Conservation (phyloP, 2,329 filamentous ascomycete species). For the Elsinoe fawcettii region DNA sequence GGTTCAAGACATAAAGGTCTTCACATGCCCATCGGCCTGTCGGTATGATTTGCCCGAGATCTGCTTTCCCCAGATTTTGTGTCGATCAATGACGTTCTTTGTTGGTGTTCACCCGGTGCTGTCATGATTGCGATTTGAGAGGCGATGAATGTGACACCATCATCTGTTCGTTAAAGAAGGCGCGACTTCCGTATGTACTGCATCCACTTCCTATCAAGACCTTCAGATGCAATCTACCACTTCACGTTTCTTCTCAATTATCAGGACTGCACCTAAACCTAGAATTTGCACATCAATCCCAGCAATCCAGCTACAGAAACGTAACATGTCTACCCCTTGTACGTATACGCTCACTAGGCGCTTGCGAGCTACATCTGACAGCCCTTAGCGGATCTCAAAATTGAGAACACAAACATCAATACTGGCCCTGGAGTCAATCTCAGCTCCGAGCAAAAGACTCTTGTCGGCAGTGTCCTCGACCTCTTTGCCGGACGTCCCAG, state of each 20-base stretch:
- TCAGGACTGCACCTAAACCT: slow-evolving; percentile 1
- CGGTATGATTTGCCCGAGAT: background rate
- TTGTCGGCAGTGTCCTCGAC: slow-evolving; percentile 54
- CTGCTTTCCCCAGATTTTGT: slow-evolving; percentile 8
- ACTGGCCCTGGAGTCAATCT: slow-evolving; percentile 46
- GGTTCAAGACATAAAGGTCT: background rate
- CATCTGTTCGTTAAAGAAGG: slow-evolving; percentile 1
- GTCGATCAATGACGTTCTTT: slow-evolving; percentile 11
- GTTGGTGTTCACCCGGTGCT: background rate
- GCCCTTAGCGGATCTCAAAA: slow-evolving; percentile 32
- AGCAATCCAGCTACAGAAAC: slow-evolving; percentile 18
- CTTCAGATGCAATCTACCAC: slow-evolving; percentile 11
- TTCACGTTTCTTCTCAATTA: background rate
- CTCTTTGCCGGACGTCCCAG: slow-evolving; percentile 55
- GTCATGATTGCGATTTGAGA: slow-evolving; percentile 8
- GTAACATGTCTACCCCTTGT: slow-evolving; percentile 8
- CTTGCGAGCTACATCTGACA: slow-evolving; percentile 9
- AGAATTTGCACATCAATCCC: slow-evolving; percentile 8
- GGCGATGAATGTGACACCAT: background rate
- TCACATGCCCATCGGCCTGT: background rate
- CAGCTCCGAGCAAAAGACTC: slow-evolving; percentile 42
- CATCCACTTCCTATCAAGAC: background rate
- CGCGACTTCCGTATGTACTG: background rate
- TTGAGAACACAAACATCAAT: slow-evolving; percentile 50
- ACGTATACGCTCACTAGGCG: background rate